A percentile compares a stretch with the other conserved stretches of the same genome.
Evolutionary conservation across 2,329 filamentous ascomycete genomes (phyloP).

Genomic region (Claviceps digitariae): DNA sequence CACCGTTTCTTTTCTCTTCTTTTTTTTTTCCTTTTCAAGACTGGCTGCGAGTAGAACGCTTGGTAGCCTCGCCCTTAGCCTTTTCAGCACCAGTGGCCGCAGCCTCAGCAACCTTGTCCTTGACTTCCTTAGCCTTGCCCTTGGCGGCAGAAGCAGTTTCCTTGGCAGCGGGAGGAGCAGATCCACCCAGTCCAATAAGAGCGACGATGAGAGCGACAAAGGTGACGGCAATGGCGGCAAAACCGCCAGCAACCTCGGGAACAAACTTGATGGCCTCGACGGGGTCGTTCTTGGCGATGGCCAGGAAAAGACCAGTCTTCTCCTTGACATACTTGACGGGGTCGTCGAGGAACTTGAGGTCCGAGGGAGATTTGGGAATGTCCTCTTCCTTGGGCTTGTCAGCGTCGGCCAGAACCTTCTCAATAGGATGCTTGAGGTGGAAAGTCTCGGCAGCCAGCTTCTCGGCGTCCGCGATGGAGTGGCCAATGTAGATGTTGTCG

Average conservation of each 20-base stretch:
- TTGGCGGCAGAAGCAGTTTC: constrained; percentile 50
- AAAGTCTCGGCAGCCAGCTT: constrained; percentile 84
- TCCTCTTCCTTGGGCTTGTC: constrained; percentile 60
- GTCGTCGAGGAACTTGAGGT: constrained; percentile 83
- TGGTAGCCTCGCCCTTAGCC: constrained; percentile 58
- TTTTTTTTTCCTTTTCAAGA: constrained; percentile 23
- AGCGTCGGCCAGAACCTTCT: constrained; percentile 67
- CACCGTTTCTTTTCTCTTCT: not conserved
- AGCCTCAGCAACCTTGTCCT: constrained; percentile 47
- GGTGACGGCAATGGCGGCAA: constrained; percentile 57
- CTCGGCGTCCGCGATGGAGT: constrained; percentile 85
- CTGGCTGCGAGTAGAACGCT: constrained; percentile 45
- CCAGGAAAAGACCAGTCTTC: constrained; percentile 86
- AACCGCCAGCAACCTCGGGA: constrained; percentile 75
- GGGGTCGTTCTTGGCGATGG: constrained; percentile 68
- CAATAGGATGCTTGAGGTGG: constrained; percentile 71
- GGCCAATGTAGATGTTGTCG: constrained; percentile 99
- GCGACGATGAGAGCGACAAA: constrained; percentile 58
- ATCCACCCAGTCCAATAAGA: constrained; percentile 48
- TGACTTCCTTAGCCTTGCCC: constrained; percentile 62
- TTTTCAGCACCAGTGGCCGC: constrained; percentile 52
- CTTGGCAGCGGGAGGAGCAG: constrained; percentile 61
- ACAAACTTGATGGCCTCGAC: constrained; percentile 77
- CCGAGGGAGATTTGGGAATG: constrained; percentile 55
- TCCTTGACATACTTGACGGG: constrained; percentile 77